phyloP scores from a whole-genome alignment of 495 filamentous ascomycete genomes.

The Chaetomium tenue region DNA sequence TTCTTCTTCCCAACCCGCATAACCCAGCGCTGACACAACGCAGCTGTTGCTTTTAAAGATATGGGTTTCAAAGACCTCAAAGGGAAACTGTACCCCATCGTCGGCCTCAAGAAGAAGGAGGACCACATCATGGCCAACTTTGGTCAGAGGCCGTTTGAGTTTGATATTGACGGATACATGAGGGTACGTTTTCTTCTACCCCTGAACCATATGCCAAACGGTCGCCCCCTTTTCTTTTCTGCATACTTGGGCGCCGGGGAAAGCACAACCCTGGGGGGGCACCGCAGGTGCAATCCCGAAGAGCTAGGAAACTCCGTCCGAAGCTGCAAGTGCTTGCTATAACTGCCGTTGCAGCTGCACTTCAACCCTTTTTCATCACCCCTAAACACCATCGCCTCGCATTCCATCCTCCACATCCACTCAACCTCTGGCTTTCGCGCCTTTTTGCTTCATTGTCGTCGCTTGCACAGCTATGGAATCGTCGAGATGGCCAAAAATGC shows the following conservation, averaged over 20 bases:
- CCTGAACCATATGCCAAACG: neutral
- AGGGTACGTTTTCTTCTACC: conserved; percentile 51
- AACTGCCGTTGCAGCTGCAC: neutral
- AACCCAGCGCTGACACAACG: conserved; percentile 16
- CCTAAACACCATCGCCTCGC: neutral
- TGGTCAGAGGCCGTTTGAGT: conserved; percentile 84
- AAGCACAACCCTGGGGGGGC: neutral
- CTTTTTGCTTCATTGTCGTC: neutral
- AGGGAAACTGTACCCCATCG: conserved; percentile 72
- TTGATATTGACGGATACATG: conserved; percentile 88
- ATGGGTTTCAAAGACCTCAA: conserved; percentile 63
- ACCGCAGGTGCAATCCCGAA: neutral
- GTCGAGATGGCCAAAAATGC: neutral
- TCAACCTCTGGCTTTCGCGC: neutral
- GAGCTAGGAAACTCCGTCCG: neutral
- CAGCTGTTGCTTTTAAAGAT: conserved; percentile 79
- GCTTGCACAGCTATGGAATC: neutral
- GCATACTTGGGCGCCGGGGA: neutral
- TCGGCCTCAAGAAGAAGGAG: conserved; percentile 88
- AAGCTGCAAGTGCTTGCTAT: conserved; percentile 4
- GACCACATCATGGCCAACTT: conserved; percentile 89
- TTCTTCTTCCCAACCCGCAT: neutral
- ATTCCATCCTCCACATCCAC: neutral
- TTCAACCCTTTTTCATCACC: neutral
- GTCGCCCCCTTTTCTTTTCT: neutral